Evolutionary conservation across 23 red algal species (phyloP), one percentile per base, ranked within the genome.

Genomic region (Gracilariopsis chorda): DNA sequence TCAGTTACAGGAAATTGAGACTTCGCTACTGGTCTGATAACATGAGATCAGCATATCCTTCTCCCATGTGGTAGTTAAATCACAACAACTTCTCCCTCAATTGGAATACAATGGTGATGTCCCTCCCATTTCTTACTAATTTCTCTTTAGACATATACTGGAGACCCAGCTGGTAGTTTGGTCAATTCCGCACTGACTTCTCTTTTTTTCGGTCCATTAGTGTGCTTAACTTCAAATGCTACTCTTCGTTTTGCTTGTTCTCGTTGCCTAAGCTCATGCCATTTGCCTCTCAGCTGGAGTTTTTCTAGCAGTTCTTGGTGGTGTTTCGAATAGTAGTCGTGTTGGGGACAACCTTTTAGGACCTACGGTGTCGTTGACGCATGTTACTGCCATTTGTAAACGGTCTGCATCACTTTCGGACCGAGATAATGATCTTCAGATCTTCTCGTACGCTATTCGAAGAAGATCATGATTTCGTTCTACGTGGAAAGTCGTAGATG

Each of bases 1-100:
- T n/a, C n/a, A n/a, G n/a, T n/a, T n/a, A n/a, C n/a, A n/a, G n/a
- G n/a, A n/a, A n/a, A n/a, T n/a, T n/a, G n/a, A n/a, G n/a, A n/a
- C n/a, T n/a, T n/a, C n/a, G n/a, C n/a, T n/a, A n/a, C n/a, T n/a
- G 71, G 71, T 71, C 79, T 90, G 34, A 90, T 71, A 2, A 64
- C 70, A 55, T 48, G 19, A 1, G 71, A 79, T 29, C 67, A 6
- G 37, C 62, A 79, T 17, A 79, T 69, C 37, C n/a, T 42, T 23
- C 57, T 33, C 43, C 71, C 74, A 12, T 1, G 14, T 1, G 51
- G 53, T 25, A 65, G 19, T 64, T 90, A 39, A 3, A 79, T 71
- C 20, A 90, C 52, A 12, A 79, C 70, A 32, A 35, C 8, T 57
- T 80, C 47, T 4, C 75, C 24, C 0, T 51, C 48, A 29, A 80